phyloP scores from a whole-genome alignment of 805 yeast species.

The Clavispora asparagi region DNA sequence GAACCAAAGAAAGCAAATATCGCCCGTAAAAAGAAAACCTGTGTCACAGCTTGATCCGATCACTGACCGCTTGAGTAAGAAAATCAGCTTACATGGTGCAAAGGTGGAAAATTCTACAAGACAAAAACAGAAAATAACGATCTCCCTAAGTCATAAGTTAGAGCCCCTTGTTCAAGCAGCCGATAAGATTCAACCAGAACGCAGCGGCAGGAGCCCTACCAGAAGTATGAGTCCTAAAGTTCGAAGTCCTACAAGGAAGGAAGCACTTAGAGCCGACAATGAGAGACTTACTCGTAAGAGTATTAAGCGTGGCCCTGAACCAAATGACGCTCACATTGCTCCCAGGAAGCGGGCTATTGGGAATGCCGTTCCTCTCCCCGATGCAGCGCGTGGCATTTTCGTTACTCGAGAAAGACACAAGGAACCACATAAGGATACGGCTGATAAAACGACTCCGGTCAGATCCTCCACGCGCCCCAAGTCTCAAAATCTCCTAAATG shows the following conservation, averaged over 20 bases:
- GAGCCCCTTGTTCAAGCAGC: not conserved
- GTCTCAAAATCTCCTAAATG: not conserved
- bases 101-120: conserved; percentile 9
- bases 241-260: not conserved
- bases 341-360: conserved; percentile 15
- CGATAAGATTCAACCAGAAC: not conserved
- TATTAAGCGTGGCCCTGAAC: not conserved
- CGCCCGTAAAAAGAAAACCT: not conserved
- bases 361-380: conserved; percentile 33
- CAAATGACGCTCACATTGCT: conserved; percentile 3
- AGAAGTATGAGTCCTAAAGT: not conserved
- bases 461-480: not conserved
- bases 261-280: not conserved
- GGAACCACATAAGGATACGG: not conserved
- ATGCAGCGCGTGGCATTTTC: conserved; percentile 30
- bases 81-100: conserved; percentile 8
- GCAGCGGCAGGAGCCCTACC: not conserved
- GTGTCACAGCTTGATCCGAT: not conserved
- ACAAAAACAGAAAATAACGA: conserved; percentile 20
- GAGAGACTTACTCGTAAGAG: not conserved
- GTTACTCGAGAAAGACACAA: conserved; percentile 2
- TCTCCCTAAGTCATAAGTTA: conserved; percentile 4
- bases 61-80: conserved; percentile 3
- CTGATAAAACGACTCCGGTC: conserved; percentile 1
- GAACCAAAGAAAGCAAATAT: not conserved